Conservation (phyloP, 225 moss, liverwort and hornwort species). For the Lunularia cruciata region DNA sequence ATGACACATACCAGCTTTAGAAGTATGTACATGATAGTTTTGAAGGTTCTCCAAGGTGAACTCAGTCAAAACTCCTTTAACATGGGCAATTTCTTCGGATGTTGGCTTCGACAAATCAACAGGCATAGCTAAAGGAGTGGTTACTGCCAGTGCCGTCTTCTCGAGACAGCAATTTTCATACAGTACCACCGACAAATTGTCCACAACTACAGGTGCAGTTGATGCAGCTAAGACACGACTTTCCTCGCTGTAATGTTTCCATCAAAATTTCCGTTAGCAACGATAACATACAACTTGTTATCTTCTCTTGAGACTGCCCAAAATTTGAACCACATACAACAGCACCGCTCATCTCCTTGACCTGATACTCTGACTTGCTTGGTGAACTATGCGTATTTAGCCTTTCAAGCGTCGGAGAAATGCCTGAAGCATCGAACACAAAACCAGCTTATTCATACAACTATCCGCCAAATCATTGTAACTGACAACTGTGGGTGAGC, state of each 20-base stretch:
- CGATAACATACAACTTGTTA: background rate
- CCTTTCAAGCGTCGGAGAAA: too few species aligned
- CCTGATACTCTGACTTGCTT: too few species aligned
- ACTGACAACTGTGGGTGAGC: background rate
- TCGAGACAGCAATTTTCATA: slow-evolving; percentile 77
- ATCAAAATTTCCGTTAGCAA: background rate
- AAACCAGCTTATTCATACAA: too few species aligned
- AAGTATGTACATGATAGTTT: slow-evolving; percentile 61
- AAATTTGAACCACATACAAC: too few species aligned
- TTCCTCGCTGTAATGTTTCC: slow-evolving; percentile 65
- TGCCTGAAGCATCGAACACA: too few species aligned
- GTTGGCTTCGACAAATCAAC: slow-evolving; percentile 30
- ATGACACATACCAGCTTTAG: slow-evolving; percentile 67
- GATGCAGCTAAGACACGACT: slow-evolving; percentile 44
- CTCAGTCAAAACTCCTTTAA: slow-evolving; percentile 62
- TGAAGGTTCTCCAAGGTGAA: slow-evolving; percentile 68
- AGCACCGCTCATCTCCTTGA: too few species aligned
- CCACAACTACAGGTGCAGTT: slow-evolving; percentile 48
- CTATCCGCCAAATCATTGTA: background rate
- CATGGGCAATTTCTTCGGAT: slow-evolving; percentile 43
- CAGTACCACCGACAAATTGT: slow-evolving; percentile 65
- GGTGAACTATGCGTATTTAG: too few species aligned
- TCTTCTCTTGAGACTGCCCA: too few species aligned
- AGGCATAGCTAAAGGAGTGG: slow-evolving; percentile 56
- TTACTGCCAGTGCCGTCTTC: slow-evolving; percentile 53